Base-by-base conservation (phyloP, 164 flowering plant genomes). In the Stephania yunnanensis region DNA sequence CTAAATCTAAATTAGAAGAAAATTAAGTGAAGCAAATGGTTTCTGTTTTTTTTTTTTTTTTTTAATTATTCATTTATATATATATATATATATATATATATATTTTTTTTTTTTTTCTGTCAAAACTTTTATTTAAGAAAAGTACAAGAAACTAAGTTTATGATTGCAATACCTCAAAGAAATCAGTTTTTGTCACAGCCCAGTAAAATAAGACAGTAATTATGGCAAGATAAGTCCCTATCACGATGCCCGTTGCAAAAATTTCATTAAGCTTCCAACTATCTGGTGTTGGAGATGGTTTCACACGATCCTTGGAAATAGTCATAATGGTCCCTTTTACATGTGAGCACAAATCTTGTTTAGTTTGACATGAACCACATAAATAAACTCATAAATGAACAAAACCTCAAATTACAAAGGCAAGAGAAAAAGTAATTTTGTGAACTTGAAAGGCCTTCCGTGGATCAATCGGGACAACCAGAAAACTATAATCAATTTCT, bases 201-300 rank as follows among this genome's bases (percentile, higher is more conserved):
- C 97, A 92, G 84, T 85, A 92, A 79, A 92, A 92, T 46, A 92
- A 82, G 71, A 92, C 95, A 46, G 97, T 90, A 72, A 89, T 82
- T 68, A 92, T 77, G 46, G 97, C 97, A 76, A 92, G 95, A 76
- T 92, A 92, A 69, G 93, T 89, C 78, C 97, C 97, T 73, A 92
- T 86, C 42, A 91, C 92, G 63, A 90, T 75, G 48, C 97, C 97
- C 20, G 95, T 92, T 52, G 94, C 93, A 80, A 92, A 92, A 50
- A 91, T 92, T 84, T 90, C 95, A 74, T 86, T 85, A 46, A 92
- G 88, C 84, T 90, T 92, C 95, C 97, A 92, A 81, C 93, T 90
- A 81, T 92, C 97, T 12, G 97, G 95, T 58, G 71, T 83, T 70
- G 92, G 97, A 75, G 97, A 92, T 74, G 97, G 97, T 85, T 85